Evolutionary conservation across 257 asterid genomes (phyloP).

Genomic region (Salvia rosmarinus): DNA sequence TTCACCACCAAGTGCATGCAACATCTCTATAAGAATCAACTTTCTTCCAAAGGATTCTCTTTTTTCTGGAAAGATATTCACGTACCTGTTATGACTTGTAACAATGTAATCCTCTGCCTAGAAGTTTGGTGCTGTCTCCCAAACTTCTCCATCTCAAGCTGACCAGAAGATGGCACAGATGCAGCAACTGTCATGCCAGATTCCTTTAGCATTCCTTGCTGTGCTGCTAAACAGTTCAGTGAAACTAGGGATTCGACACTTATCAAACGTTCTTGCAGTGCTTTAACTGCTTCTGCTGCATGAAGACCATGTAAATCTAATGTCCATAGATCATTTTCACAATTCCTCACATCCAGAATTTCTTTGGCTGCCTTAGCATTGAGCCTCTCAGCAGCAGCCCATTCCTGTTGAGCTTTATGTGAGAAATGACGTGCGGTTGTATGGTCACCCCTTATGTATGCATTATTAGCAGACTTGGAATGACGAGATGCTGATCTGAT

Average conservation of each 20-base stretch:
- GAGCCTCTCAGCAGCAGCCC: conserved; percentile 72
- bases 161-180: conserved; percentile 37
- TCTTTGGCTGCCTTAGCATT: conserved; percentile 84
- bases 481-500: conserved; percentile 77
- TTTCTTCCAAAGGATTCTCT: not conserved
- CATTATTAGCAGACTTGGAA: conserved; percentile 77
- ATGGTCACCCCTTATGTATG: conserved; percentile 80
- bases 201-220: conserved; percentile 35
- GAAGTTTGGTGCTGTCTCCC: conserved; percentile 40
- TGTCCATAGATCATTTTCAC: conserved; percentile 70
- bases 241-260: conserved; percentile 58
- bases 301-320: conserved; percentile 97
- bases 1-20: conserved; percentile 16
- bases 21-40: not conserved
- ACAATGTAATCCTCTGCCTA: conserved; percentile 49
- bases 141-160: conserved; percentile 35
- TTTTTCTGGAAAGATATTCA: conserved; percentile 14
- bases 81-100: conserved; percentile 93
- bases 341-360: conserved; percentile 63
- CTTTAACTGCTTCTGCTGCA: conserved; percentile 85
- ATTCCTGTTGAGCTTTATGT: conserved; percentile 69
- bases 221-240: conserved; percentile 31
- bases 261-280: conserved; percentile 65
- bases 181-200: conserved; percentile 37
- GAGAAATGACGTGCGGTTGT: conserved; percentile 64